Conservation (phyloP, 2,329 filamentous ascomycete species). For the Verticillium isaacii region DNA sequence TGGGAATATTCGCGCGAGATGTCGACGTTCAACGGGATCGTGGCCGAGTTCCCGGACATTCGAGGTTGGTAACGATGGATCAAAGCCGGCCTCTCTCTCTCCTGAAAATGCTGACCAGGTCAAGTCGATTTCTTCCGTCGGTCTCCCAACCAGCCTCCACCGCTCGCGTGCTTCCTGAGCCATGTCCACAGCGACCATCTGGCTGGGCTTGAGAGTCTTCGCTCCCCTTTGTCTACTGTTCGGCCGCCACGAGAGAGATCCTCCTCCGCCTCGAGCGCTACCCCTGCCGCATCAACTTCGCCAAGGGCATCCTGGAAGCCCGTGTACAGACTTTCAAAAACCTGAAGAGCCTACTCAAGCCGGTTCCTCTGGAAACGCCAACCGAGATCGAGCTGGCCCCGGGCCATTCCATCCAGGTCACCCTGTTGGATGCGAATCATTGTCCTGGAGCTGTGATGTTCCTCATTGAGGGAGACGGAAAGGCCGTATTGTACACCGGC, state of each 20-base stretch:
- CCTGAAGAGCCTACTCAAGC: conserved; percentile 69
- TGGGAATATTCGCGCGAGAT: conserved; percentile 35
- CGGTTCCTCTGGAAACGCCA: conserved; percentile 77
- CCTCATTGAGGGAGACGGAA: conserved; percentile 69
- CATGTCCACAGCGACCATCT: conserved; percentile 93
- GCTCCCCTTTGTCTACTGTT: conserved; percentile 86
- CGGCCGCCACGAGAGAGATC: conserved; percentile 74
- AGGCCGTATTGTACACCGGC: conserved; percentile 80
- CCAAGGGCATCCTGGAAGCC: conserved; percentile 70
- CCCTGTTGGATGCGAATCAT: conserved; percentile 86
- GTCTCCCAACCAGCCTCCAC: conserved; percentile 47
- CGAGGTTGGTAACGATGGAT: conserved; percentile 44
- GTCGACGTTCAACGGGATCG: conserved; percentile 72
- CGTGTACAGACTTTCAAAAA: conserved; percentile 72
- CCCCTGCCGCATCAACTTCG: conserved; percentile 76
- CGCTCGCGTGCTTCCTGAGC: conserved; percentile 81
- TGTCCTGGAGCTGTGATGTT: conserved; percentile 92
- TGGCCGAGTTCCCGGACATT: conserved; percentile 76
- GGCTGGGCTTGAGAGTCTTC: conserved; percentile 69
- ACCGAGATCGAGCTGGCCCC: conserved; percentile 70
- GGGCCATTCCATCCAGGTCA: conserved; percentile 67
- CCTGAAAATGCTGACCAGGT: neutral
- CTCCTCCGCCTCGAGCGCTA: conserved; percentile 76
- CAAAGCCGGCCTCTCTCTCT: conserved; percentile 1
- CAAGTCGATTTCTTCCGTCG: conserved; percentile 77